phyloP scores from a whole-genome alignment of 768 basidiomycete genomes.

The Lactarius sp. region DNA sequence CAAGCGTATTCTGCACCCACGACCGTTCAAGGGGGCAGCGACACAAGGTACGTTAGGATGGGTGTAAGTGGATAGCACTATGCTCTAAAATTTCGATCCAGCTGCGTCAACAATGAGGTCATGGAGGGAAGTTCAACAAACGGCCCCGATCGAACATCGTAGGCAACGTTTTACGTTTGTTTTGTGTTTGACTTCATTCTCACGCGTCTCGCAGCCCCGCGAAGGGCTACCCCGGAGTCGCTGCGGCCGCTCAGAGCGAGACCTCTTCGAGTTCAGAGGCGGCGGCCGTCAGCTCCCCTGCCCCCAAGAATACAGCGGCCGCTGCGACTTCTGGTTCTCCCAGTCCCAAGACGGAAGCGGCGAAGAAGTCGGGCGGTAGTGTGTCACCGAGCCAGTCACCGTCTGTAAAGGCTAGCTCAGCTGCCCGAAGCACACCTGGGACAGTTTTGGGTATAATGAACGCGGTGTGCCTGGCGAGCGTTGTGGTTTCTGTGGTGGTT shows the following conservation, averaged over 20 bases:
- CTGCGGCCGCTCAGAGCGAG: neutral
- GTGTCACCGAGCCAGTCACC: constrained; percentile 26
- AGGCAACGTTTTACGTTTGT: neutral
- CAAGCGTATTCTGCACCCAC: constrained; percentile 49
- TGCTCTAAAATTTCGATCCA: neutral
- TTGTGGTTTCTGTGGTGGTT: constrained; percentile 41
- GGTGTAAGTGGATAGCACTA: neutral
- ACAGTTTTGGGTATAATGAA: constrained; percentile 44
- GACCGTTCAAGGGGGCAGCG: constrained; percentile 38
- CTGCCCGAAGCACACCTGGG: constrained; percentile 32
- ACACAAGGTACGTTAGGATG: constrained; percentile 33
- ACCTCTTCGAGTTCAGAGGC: neutral
- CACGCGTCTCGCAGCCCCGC: neutral
- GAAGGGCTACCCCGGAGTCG: neutral
- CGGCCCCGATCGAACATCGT: neutral
- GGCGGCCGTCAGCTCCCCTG: neutral
- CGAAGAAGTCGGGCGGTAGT: neutral
- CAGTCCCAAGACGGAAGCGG: constrained; percentile 2
- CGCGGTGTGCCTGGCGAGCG: constrained; percentile 44
- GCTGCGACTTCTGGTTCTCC: neutral
- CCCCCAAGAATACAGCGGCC: neutral
- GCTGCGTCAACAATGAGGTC: constrained; percentile 18
- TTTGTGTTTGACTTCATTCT: neutral
- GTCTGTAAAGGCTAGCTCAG: constrained; percentile 31
- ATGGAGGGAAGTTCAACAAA: constrained; percentile 14